phyloP scores from a whole-genome alignment of 2,329 filamentous ascomycete species.

The Lachnellula arida region DNA sequence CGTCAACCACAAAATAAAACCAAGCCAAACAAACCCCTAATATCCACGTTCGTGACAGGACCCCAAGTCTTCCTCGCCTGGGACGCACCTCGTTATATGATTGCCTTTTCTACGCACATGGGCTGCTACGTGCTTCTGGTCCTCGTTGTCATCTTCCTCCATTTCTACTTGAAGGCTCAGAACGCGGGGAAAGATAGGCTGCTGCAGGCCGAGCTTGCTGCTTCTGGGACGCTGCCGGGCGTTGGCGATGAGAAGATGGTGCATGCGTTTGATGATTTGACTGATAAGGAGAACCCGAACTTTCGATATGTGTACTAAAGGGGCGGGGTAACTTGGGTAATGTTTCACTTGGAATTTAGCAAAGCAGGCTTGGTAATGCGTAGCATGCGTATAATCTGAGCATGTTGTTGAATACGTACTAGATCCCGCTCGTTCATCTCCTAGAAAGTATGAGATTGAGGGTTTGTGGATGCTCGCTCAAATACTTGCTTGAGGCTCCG shows the following conservation, averaged over 20 bases:
- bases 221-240: conserved; percentile 6
- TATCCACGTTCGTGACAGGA: background rate
- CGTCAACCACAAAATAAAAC: too few species aligned
- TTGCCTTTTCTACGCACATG: conserved; percentile 50
- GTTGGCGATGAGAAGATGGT: conserved; percentile 18
- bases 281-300: conserved; percentile 26
- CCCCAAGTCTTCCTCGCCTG: conserved; percentile 50
- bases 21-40: background rate
- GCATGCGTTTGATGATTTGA: conserved; percentile 31
- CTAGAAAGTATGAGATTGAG: too few species aligned
- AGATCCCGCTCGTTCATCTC: too few species aligned
- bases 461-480: too few species aligned
- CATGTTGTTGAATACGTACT: too few species aligned
- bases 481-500: too few species aligned
- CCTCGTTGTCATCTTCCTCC: conserved; percentile 18
- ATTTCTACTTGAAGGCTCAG: conserved; percentile 32
- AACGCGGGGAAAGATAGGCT: conserved; percentile 20
- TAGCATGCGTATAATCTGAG: too few species aligned
- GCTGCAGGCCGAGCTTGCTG: conserved; percentile 7
- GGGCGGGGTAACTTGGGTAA: background rate
- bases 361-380: too few species aligned
- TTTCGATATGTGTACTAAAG: conserved; percentile 27
- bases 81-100: conserved; percentile 47
- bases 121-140: conserved; percentile 35
- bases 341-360: too few species aligned